Base-by-base conservation (phyloP, 495 filamentous ascomycete genomes). In the Bacidia rubella region DNA sequence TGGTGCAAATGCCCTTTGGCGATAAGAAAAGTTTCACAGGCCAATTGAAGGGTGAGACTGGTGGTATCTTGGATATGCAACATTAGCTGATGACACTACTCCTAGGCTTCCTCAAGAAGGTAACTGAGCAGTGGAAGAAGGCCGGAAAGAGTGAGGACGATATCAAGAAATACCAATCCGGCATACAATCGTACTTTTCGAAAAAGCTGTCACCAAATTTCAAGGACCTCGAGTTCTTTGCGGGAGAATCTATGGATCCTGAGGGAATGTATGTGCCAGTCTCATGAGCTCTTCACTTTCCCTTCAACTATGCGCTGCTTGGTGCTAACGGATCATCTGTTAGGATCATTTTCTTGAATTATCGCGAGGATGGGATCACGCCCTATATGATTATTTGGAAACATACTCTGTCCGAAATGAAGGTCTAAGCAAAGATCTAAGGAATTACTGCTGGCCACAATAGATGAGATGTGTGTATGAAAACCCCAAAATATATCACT, bases 221-320 rank as follows among this genome's bases (percentile, higher is more conserved):
- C 77, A 86, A 90, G 72, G 84, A 98, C 75, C 95, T 81, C 66
- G 92, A 97, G 62, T 87, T 95, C 70, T 86, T 89, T 68, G 84
- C 85, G 60, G 90, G 92, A 66, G 80, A 90, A 75, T 82, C 78
- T 56, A 90, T 90, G 86, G 79, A 94, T 64, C 79, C 81, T 55
- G 86, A 95, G 60, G 89, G 85, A 70, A 97, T 98, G 92, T 86
- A 68, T n/a, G n/a, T n/a, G n/a, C n/a, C n/a, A n/a, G n/a, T n/a
- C n/a, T n/a, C n/a, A n/a, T n/a, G n/a, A 59, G 73, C 43, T 12
- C 10, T 74, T 54, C 11, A 23, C 12, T 24, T 40, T 22, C 53
- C 2, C 25, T n/a, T n/a, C n/a, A n/a, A n/a, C n/a, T n/a, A n/a
- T n/a, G n/a, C n/a, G n/a, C n/a, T n/a, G n/a, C n/a, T n/a, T n/a